A percentile compares a stretch with the other conserved stretches of the same genome.
Evolutionary conservation across 2,329 filamentous ascomycete genomes (phyloP).

Genomic region (Pyrenochaeta sp.): DNA sequence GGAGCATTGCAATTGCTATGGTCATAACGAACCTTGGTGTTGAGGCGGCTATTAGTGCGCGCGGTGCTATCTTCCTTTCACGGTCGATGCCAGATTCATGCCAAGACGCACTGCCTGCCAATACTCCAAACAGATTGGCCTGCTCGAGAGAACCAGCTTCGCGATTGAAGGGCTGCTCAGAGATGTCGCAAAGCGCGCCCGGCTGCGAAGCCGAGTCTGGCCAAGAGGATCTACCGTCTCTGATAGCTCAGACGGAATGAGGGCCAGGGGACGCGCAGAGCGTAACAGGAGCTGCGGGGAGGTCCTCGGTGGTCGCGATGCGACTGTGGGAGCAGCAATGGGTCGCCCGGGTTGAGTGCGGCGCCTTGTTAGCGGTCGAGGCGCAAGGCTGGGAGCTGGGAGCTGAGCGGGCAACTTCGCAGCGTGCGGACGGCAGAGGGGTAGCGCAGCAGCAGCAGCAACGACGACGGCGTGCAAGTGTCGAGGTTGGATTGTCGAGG

Average conservation of each 20-base stretch:
- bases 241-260: slow-evolving; percentile 13
- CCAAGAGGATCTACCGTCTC: slow-evolving; percentile 24
- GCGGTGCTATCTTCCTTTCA: slow-evolving; percentile 9
- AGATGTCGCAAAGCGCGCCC: slow-evolving; percentile 16
- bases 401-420: slow-evolving; percentile 12
- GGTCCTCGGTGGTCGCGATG: slow-evolving; percentile 9
- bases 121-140: slow-evolving; percentile 15
- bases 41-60: slow-evolving; percentile 20
- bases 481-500: not conserved
- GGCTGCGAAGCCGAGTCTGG: slow-evolving; percentile 18
- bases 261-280: slow-evolving; percentile 10
- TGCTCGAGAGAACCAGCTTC: slow-evolving; percentile 23
- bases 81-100: slow-evolving; percentile 19
- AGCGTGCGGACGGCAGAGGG: not conserved
- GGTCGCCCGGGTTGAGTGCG: slow-evolving; percentile 22
- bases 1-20: slow-evolving; percentile 7
- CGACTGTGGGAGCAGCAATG: slow-evolving; percentile 16
- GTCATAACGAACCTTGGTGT: slow-evolving; percentile 32
- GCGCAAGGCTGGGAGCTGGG: slow-evolving; percentile 29
- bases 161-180: slow-evolving; percentile 17
- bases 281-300: slow-evolving; percentile 3
- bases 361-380: slow-evolving; percentile 19
- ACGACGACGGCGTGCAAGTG: not conserved
- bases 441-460: not conserved
- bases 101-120: slow-evolving; percentile 18